phyloP scores from a whole-genome alignment of 805 yeast genomes.

The Wickerhamomyces strasburgensis region DNA sequence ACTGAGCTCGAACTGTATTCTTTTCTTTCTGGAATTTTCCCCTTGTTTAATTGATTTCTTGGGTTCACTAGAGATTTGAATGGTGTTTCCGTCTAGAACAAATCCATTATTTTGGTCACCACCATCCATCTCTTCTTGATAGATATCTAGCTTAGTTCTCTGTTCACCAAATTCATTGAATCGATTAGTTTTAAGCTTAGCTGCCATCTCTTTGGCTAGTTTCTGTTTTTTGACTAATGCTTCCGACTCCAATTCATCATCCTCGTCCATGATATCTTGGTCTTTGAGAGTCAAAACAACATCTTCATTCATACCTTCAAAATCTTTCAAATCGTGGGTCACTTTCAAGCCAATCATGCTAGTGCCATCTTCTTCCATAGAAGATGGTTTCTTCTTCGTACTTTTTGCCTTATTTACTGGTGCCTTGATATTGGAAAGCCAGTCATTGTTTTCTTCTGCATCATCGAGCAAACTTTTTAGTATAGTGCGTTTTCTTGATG shows the following conservation, averaged over 20 bases:
- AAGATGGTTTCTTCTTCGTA: not conserved
- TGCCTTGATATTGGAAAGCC: conserved; percentile 18
- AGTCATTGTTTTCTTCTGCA: conserved; percentile 15
- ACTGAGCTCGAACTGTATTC: conserved; percentile 5
- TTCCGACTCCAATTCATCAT: conserved; percentile 22
- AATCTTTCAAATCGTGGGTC: conserved; percentile 15
- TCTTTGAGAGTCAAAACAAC: conserved; percentile 24
- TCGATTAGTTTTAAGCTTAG: conserved; percentile 9
- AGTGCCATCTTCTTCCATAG: not conserved
- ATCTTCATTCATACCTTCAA: conserved; percentile 7
- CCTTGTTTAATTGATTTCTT: not conserved
- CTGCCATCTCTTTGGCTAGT: conserved; percentile 13
- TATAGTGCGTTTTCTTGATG: conserved; percentile 11
- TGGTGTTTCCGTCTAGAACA: conserved; percentile 9
- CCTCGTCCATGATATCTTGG: conserved; percentile 16
- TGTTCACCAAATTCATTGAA: conserved; percentile 15
- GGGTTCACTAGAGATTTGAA: conserved; percentile 1
- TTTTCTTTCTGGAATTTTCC: conserved; percentile 2
- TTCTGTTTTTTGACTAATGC: conserved; percentile 13
- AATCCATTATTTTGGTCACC: conserved; percentile 11
- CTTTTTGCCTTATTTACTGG: not conserved
- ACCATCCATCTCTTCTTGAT: conserved; percentile 12
- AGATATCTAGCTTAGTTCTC: conserved; percentile 12
- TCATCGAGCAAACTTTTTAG: conserved; percentile 14
- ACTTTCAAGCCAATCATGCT: conserved; percentile 16